Base-by-base conservation (phyloP, 805 yeast genomes). In the Clavispora fructus region DNA sequence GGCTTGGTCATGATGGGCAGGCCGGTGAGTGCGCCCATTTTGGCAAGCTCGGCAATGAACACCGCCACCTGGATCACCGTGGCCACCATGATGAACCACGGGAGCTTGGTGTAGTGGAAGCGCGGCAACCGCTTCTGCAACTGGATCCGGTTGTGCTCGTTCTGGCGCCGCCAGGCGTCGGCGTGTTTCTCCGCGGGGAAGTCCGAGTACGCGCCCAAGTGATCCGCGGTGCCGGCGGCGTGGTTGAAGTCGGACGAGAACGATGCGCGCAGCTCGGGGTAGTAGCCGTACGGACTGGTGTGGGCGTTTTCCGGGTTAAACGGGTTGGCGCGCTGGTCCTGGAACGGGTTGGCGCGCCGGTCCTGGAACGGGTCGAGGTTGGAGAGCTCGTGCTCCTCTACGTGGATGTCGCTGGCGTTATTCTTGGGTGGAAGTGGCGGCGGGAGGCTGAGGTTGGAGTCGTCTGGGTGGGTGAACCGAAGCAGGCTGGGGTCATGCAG, bases 1-100 rank as follows among this genome's bases (percentile, higher is more conserved):
- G 91, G 91, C 53, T 81, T 62, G 0, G 87, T 80, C 58, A 81
- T 87, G 49, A 85, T 74, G 4, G 84, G 79, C 13, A 77, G 71
- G 2, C 87, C 87, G 0, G 90, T 84, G 39, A 78, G 66, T 6
- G 60, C 55, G 6, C 80, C 75, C 86, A 80, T 80, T 46, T 65
- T 68, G 10, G 69, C 75, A 31, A 85, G 62, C 59, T 85, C 90
- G 11, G 74, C 83, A 7, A 83, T 71, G 56, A 85, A 85, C 8
- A 85, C 83, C 7, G 63, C 62, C 5, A 79, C 54, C 55, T 84
- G 82, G 16, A 75, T 69, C 9, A 65, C 35, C 0, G 82, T 70
- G 14, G 69, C 71, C 14, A 71, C 7, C 7, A 69, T 67, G 12
- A 74, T 66, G 49, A 72, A 63, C 56, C 68, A 72, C 4, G 77